Conservation (phyloP, 2,329 filamentous ascomycete genomes). For the Fusarium xyrophilum region DNA sequence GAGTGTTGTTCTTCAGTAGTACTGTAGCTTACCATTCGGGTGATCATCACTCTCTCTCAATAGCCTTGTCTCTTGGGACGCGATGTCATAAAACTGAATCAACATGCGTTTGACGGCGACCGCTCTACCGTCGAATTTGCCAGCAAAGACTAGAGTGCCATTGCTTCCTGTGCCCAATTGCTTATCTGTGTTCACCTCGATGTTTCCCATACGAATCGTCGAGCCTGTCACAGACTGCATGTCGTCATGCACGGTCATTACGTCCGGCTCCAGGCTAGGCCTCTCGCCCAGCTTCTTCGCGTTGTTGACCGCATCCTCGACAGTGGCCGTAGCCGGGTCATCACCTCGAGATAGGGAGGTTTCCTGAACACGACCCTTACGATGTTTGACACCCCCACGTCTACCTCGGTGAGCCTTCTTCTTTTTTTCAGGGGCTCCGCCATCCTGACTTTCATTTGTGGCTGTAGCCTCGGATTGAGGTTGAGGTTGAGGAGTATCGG, state of each 20-base stretch:
- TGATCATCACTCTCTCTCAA: conserved; percentile 94
- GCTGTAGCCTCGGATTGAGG: not conserved
- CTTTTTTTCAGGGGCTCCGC: conserved; percentile 58
- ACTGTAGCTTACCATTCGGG: conserved; percentile 68
- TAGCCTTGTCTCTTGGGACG: conserved; percentile 89
- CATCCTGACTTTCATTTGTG: conserved; percentile 10
- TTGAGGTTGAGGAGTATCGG: not conserved
- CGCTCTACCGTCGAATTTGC: conserved; percentile 90
- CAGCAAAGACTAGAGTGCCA: conserved; percentile 94
- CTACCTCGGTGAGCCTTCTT: conserved; percentile 74
- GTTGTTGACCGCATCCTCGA: conserved; percentile 68
- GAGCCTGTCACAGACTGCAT: conserved; percentile 66
- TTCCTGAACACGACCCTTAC: conserved; percentile 63
- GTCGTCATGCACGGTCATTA: conserved; percentile 64
- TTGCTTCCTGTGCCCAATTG: conserved; percentile 84
- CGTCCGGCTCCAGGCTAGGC: conserved; percentile 65
- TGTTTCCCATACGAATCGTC: conserved; percentile 66
- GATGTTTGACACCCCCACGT: conserved; percentile 74
- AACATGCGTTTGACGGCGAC: conserved; percentile 98
- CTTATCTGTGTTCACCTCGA: conserved; percentile 69
- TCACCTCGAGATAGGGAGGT: conserved; percentile 59
- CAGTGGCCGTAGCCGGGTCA: conserved; percentile 52
- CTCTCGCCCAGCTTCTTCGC: conserved; percentile 64
- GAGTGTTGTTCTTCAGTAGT: not conserved
- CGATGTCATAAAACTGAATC: conserved; percentile 93